Evolutionary conservation across 768 basidiomycete genomes (phyloP).

Genomic region (Suillus cothurnatus): DNA sequence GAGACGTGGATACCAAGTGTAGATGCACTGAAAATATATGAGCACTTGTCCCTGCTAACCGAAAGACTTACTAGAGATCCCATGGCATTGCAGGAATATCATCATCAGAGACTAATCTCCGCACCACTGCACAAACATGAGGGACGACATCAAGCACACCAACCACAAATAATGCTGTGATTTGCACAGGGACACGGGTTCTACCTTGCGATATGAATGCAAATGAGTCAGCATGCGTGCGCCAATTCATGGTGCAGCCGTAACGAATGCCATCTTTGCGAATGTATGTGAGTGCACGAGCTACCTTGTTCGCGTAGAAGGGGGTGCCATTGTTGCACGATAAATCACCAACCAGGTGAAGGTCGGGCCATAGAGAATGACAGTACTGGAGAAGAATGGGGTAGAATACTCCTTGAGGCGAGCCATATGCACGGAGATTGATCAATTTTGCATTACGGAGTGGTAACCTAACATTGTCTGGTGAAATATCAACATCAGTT

Average conservation of each 20-base stretch:
- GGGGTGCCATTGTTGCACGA: background rate
- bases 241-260: background rate
- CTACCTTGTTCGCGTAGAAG: slow-evolving; percentile 1
- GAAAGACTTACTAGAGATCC: slow-evolving; percentile 8
- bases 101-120: background rate
- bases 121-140: background rate
- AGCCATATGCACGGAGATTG: background rate
- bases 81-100: slow-evolving; percentile 8
- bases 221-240: background rate
- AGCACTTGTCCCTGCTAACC: background rate
- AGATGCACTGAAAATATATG: background rate
- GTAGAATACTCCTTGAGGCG: background rate
- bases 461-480: background rate
- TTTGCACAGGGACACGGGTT: background rate
- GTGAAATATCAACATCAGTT: background rate
- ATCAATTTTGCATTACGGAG: background rate
- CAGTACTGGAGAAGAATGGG: background rate
- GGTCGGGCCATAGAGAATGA: background rate
- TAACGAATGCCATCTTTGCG: slow-evolving; percentile 2
- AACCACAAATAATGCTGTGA: background rate
- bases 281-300: background rate
- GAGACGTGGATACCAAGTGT: background rate
- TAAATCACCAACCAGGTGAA: background rate
- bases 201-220: background rate
- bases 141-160: background rate